These are phyloP conservation scores for Fusarium sp. DNA, from an alignment of 2,329 filamentous ascomycete species.

Conservation along the genomic window DNA sequence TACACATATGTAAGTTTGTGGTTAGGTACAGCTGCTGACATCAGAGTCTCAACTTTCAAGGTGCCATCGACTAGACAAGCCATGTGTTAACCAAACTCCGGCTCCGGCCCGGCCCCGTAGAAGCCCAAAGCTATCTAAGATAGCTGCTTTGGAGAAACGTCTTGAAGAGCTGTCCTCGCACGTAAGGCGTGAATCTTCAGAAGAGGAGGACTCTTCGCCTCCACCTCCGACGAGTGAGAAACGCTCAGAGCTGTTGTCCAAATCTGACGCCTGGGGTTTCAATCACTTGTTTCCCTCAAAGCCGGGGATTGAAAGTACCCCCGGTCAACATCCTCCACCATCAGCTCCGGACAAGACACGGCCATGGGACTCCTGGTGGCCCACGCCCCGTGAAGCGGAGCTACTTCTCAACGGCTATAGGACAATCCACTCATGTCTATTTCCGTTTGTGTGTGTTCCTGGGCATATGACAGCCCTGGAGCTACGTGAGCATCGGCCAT, in stretches of 20 bases:
- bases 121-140: slow-evolving; percentile 56
- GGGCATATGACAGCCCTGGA: slow-evolving; percentile 46
- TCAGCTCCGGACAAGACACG: slow-evolving; percentile 19
- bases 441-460: slow-evolving; percentile 57
- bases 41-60: slow-evolving; percentile 40
- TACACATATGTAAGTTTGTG: neutral
- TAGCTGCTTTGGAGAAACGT: slow-evolving; percentile 60
- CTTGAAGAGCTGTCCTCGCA: slow-evolving; percentile 59
- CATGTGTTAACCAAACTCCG: slow-evolving; percentile 56
- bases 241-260: slow-evolving; percentile 4
- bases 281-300: slow-evolving; percentile 48
- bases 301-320: slow-evolving; percentile 3
- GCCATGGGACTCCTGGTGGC: slow-evolving; percentile 51
- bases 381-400: slow-evolving; percentile 51
- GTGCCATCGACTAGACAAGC: slow-evolving; percentile 57
- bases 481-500: slow-evolving; percentile 51
- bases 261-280: slow-evolving; percentile 36
- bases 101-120: slow-evolving; percentile 58
- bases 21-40: slow-evolving; percentile 20
- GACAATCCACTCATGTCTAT: slow-evolving; percentile 46
- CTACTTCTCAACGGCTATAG: slow-evolving; percentile 50
- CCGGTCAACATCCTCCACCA: slow-evolving; percentile 10
- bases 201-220: slow-evolving; percentile 6
- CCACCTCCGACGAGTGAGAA: slow-evolving; percentile 7
- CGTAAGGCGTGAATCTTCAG: slow-evolving; percentile 45